Evolutionary conservation across 345 rosid species (phyloP).

Genomic region (Hibiscus syriacus): DNA sequence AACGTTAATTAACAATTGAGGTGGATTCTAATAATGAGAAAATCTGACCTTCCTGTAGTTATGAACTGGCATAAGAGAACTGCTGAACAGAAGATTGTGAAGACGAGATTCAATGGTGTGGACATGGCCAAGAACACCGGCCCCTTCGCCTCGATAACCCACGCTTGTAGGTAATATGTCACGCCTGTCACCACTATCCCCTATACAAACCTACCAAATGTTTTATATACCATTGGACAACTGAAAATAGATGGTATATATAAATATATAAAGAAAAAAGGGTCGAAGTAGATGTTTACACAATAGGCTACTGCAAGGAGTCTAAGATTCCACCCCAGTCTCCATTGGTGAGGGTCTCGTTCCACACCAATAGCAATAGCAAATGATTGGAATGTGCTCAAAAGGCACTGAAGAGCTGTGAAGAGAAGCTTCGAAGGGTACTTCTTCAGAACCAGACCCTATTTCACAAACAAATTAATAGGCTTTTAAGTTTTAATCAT

Average conservation of each 20-base stretch:
- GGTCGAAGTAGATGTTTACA: constrained; percentile 28
- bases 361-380: constrained; percentile 63
- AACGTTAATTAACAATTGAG: not conserved
- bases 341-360: constrained; percentile 68
- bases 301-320: constrained; percentile 75
- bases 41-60: constrained; percentile 53
- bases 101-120: constrained; percentile 57
- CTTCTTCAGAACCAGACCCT: constrained; percentile 49
- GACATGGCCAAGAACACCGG: constrained; percentile 91
- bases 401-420: constrained; percentile 63
- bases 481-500: not conserved
- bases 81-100: constrained; percentile 56
- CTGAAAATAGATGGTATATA: too few species aligned
- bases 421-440: constrained; percentile 85
- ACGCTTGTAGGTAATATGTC: constrained; percentile 76
- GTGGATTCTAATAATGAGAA: not conserved
- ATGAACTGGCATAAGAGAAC: constrained; percentile 54
- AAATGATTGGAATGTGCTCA: constrained; percentile 69
- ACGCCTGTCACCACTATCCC: constrained; percentile 85
- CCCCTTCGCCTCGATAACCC: constrained; percentile 83
- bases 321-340: constrained; percentile 68
- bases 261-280: too few species aligned
- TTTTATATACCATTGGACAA: too few species aligned
- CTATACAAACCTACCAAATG: too few species aligned
- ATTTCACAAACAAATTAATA: constrained; percentile 12